Percentiles rank a stretch among this genome's conserved stretches.
phyloP scores from a whole-genome alignment of 2,329 filamentous ascomycete species.

The Leptoxyphium fumago region DNA sequence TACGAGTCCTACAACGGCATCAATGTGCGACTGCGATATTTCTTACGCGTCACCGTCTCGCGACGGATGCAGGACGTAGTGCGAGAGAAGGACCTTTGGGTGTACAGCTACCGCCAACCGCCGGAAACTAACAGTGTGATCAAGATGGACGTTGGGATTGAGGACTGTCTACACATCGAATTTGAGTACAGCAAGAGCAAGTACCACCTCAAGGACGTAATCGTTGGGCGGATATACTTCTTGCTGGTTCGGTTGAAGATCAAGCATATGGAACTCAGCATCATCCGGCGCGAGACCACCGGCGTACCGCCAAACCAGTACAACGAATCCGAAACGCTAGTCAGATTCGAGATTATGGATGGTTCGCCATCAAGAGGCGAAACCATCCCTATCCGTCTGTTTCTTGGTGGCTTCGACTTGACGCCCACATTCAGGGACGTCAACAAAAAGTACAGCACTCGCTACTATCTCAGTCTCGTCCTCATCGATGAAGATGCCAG shows the following conservation, averaged over 20 bases:
- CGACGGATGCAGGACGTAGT: slow-evolving; percentile 96
- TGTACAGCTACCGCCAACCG: slow-evolving; percentile 95
- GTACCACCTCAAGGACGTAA: slow-evolving; percentile 98
- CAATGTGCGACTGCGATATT: slow-evolving; percentile 98
- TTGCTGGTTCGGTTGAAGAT: slow-evolving; percentile 94
- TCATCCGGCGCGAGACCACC: slow-evolving; percentile 92
- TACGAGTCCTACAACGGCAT: slow-evolving; percentile 99
- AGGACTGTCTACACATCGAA: slow-evolving; percentile 97
- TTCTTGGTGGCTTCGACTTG: slow-evolving; percentile 92
- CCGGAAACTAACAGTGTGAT: slow-evolving; percentile 97
- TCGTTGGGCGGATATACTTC: slow-evolving; percentile 97
- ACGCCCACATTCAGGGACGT: slow-evolving; percentile 98
- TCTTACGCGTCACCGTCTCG: slow-evolving; percentile 90
- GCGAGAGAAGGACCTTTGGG: slow-evolving; percentile 98
- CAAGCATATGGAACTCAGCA: slow-evolving; percentile 98
- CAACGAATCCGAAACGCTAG: slow-evolving; percentile 96
- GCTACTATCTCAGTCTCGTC: slow-evolving; percentile 93
- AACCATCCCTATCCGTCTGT: slow-evolving; percentile 91
- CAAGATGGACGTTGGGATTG: slow-evolving; percentile 99
- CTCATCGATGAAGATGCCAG: slow-evolving; percentile 56
- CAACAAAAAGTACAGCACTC: slow-evolving; percentile 98
- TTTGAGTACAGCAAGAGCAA: slow-evolving; percentile 99
- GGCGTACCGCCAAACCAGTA: slow-evolving; percentile 96
- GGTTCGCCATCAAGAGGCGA: slow-evolving; percentile 89
- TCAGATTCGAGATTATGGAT: slow-evolving; percentile 99